phyloP scores from a whole-genome alignment of 2,329 filamentous ascomycete genomes.

The Pestalotiopsis fici region DNA sequence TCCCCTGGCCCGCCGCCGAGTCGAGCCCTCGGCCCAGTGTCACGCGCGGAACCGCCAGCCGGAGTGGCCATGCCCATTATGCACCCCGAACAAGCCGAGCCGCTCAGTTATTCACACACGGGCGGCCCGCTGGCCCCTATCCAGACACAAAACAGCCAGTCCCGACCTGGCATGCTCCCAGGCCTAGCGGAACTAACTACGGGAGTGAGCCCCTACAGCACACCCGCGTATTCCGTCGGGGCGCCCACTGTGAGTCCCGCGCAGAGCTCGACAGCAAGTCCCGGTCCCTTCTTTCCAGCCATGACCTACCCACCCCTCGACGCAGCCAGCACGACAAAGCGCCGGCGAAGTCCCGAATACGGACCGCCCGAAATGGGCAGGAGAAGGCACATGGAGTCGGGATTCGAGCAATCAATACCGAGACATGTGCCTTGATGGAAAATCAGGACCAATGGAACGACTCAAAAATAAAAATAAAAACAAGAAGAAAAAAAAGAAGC shows the following conservation, averaged over 20 bases:
- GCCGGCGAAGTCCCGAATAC: constrained; percentile 52
- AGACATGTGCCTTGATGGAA: constrained; percentile 14
- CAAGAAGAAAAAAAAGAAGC: no score
- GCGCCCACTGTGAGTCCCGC: constrained; percentile 37
- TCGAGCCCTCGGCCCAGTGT: constrained; percentile 4
- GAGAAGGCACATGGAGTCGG: constrained; percentile 37
- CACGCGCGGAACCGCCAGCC: constrained; percentile 7
- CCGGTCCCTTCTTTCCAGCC: constrained; percentile 37
- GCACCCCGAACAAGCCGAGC: constrained; percentile 33
- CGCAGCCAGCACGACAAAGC: constrained; percentile 44
- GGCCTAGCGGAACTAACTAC: constrained; percentile 65
- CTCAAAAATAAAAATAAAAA: no score
- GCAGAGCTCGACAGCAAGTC: constrained; percentile 41
- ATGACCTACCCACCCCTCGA: constrained; percentile 39
- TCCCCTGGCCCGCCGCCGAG: neutral
- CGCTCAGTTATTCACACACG: constrained; percentile 28
- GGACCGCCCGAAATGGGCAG: constrained; percentile 46
- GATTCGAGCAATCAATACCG: constrained; percentile 19
- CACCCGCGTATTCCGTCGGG: constrained; percentile 53
- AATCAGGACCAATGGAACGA: no score
- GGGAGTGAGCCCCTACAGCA: constrained; percentile 61
- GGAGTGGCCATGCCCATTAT: constrained; percentile 19
- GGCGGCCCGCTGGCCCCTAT: constrained; percentile 53
- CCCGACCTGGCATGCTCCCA: constrained; percentile 52
- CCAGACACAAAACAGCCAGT: constrained; percentile 41